Evolutionary conservation across 805 yeast species (phyloP), one percentile per base, ranked within the genome.

Genomic region (Saccharomycopsis javanensis): DNA sequence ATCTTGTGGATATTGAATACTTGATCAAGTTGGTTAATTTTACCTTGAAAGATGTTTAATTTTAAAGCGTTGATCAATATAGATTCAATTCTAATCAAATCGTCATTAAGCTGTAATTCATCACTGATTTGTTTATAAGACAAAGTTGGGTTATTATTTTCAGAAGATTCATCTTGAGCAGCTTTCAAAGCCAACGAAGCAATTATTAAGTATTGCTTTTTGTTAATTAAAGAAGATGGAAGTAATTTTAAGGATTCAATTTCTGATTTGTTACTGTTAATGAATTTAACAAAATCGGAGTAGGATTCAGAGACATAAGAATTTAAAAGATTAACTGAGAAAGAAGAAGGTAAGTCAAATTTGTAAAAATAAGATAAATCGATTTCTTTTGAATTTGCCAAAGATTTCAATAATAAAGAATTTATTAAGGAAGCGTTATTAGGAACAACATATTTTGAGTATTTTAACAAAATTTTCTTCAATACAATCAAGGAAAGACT

Each of bases 141-240:
- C 25, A 60, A 30, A 16, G 51, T 31, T 30, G 62, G 62, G 25
- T 18, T n/a, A 10, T 53, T 55, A 11, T 53, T 51, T 3, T 56
- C 59, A 8, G 45, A 34, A 10, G 55, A 51, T 23, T 64, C 65
- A 5, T 35, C 56, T 57, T 64, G 69, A 28, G 72, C 72, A 18
- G 69, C 60, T 35, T 50, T 54, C 34, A 60, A 46, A 4, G 62
- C 57, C 51, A 60, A 57, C 30, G 51, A 53, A 25, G 62, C 60
- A 16, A 60, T 31, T 23, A 60, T 42, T 10, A 60, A 55, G 23
- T 46, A 57, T 34, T 60, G 57, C 38, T 60, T 60, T 38, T 60
- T 60, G 48, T 53, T 37, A 38, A 60, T 50, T 13, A 60, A 35
- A 11, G 45, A 31, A 27, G 45, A 37, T 27, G 42, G 18, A 15